A percentile compares a stretch with the other conserved stretches of the same genome.
Evolutionary conservation across 2,329 filamentous ascomycete genomes (phyloP).

Genomic region (Aspergillus pseudoterreus): DNA sequence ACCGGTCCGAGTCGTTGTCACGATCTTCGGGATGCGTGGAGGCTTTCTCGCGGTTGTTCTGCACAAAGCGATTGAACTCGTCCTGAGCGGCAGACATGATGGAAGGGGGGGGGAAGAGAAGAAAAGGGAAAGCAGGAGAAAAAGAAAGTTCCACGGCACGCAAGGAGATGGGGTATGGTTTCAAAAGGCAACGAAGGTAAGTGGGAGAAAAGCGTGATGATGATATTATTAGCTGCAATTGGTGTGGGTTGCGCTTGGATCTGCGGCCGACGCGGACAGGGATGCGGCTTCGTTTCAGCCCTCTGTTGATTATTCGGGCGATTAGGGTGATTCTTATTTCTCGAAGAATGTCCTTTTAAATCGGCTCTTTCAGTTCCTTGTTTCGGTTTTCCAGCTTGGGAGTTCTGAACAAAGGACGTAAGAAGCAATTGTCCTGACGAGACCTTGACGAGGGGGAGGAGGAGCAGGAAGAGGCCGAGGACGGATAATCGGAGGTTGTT

Average conservation of each 20-base stretch:
- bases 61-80: constrained; percentile 44
- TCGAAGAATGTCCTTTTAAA: background rate
- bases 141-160: background rate
- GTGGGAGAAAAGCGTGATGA: background rate
- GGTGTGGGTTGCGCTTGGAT: constrained; percentile 9
- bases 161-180: constrained; percentile 11
- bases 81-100: constrained; percentile 45
- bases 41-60: constrained; percentile 31
- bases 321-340: background rate
- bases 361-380: background rate
- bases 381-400: background rate
- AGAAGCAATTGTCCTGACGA: background rate
- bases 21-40: constrained; percentile 44
- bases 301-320: background rate
- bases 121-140: background rate
- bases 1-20: constrained; percentile 23
- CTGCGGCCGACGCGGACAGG: constrained; percentile 6
- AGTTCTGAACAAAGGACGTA: background rate
- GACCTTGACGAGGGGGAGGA: background rate
- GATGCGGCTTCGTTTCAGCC: background rate
- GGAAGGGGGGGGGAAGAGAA: constrained; percentile 18
- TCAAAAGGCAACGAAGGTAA: constrained; percentile 9
- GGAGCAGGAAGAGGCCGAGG: background rate
- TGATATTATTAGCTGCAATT: background rate
- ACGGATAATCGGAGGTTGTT: background rate